Conservation (phyloP, 805 yeast genomes). For the Wickerhamiella slavikovae region DNA sequence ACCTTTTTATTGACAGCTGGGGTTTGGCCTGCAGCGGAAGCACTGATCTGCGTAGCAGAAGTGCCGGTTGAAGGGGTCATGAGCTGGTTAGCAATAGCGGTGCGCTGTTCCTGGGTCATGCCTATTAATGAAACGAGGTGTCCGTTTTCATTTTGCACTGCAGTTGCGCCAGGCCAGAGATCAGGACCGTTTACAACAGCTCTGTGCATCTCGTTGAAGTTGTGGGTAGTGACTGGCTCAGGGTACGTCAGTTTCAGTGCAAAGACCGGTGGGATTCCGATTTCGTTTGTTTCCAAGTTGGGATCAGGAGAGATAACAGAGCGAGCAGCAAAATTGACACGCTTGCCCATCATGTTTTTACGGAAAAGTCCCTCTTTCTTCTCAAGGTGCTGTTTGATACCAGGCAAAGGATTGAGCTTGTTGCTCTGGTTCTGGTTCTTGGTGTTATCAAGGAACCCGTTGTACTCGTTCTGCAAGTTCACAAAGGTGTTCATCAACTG, state of each 20-base stretch:
- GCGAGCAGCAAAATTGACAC: conserved; percentile 97
- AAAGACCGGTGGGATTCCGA: conserved; percentile 97
- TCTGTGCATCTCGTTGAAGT: conserved; percentile 73
- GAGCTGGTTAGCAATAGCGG: conserved; percentile 83
- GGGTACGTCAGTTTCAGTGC: conserved; percentile 93
- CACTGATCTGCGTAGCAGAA: conserved; percentile 1
- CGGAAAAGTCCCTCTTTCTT: conserved; percentile 97
- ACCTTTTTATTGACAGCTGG: conserved; percentile 71
- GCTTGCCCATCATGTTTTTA: conserved; percentile 99
- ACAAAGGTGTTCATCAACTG: conserved; percentile 92
- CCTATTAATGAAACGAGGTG: conserved; percentile 59
- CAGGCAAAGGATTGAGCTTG: conserved; percentile 66
- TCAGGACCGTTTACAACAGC: conserved; percentile 97
- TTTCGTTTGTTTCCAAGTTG: conserved; percentile 89
- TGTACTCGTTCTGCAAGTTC: conserved; percentile 84
- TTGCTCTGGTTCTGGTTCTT: conserved; percentile 60
- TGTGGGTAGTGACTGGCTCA: conserved; percentile 89
- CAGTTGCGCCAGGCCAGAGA: conserved; percentile 97
- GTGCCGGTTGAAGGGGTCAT: conserved; percentile 47
- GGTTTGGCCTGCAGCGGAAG: neutral
- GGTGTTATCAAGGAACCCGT: conserved; percentile 79
- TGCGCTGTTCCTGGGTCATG: conserved; percentile 84
- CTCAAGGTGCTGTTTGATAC: conserved; percentile 92
- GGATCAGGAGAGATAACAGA: conserved; percentile 99
- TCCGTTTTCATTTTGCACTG: conserved; percentile 92